Evolutionary conservation across 352 stramenopile species (phyloP).

Genomic region (Saprolegnia diclina): DNA sequence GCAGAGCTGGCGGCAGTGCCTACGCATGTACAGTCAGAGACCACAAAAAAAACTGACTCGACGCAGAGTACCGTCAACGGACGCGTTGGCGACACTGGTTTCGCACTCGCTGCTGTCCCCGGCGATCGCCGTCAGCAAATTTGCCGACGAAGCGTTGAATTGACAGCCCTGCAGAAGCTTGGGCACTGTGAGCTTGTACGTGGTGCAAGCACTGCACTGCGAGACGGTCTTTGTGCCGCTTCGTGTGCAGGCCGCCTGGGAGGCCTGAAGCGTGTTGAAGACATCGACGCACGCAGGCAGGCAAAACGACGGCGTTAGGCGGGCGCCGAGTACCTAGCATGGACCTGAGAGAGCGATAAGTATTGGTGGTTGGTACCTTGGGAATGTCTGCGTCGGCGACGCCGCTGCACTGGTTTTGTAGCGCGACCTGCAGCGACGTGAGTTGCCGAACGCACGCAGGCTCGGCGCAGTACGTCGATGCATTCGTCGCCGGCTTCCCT

Average conservation of each 20-base stretch:
- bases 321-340: neutral
- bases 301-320: slow-evolving; percentile 3
- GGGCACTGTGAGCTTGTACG: neutral
- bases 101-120: slow-evolving; percentile 7
- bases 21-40: no score
- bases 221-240: neutral
- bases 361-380: neutral
- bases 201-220: slow-evolving; percentile 14
- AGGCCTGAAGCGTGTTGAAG: neutral
- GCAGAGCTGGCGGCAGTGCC: neutral
- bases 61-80: neutral
- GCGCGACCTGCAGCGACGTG: neutral
- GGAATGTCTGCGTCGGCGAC: neutral
- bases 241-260: neutral
- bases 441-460: neutral
- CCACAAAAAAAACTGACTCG: neutral
- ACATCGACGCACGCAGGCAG: neutral
- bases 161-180: neutral
- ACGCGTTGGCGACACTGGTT: neutral
- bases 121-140: neutral
- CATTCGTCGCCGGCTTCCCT: neutral
- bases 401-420: neutral
- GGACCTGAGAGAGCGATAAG: neutral
- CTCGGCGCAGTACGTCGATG: neutral
- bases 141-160: neutral